These are phyloP conservation scores for Nicotiana rustica DNA, from an alignment of 305 asterid genomes.

Conservation along the genomic window DNA sequence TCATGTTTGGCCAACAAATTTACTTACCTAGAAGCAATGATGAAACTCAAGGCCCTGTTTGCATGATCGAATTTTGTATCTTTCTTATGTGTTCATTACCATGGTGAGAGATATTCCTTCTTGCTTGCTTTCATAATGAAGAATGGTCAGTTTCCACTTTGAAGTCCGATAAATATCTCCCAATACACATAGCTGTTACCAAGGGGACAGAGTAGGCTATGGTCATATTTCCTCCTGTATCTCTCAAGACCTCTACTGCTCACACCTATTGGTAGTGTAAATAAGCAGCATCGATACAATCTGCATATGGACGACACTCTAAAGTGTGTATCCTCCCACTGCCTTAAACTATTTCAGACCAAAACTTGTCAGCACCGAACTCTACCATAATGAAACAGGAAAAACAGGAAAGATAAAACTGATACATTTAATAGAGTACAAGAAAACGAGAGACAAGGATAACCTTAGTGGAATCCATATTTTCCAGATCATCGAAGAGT, in stretches of 20 bases:
- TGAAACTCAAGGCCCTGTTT: conserved; percentile 17
- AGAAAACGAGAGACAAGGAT: background rate
- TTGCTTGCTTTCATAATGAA: background rate
- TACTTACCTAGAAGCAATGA: background rate
- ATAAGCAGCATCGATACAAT: background rate
- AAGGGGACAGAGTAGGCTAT: background rate
- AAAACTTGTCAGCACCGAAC: background rate
- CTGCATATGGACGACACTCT: background rate
- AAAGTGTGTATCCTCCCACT: background rate
- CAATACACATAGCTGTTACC: conserved; percentile 1
- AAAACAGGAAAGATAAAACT: background rate
- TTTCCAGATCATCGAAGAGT: background rate
- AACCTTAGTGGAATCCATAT: background rate
- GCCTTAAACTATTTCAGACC: background rate
- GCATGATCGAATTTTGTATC: conserved; percentile 9
- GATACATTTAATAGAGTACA: background rate
- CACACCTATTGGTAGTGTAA: background rate
- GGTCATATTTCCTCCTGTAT: background rate
- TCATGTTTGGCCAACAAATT: background rate
- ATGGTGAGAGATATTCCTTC: background rate
- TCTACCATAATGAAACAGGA: background rate
- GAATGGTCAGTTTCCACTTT: background rate
- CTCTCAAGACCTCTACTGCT: background rate
- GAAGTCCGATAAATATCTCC: background rate
- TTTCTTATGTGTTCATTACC: background rate